Conservation (phyloP, 495 filamentous ascomycete species). For the Penicillium crystallinum region DNA sequence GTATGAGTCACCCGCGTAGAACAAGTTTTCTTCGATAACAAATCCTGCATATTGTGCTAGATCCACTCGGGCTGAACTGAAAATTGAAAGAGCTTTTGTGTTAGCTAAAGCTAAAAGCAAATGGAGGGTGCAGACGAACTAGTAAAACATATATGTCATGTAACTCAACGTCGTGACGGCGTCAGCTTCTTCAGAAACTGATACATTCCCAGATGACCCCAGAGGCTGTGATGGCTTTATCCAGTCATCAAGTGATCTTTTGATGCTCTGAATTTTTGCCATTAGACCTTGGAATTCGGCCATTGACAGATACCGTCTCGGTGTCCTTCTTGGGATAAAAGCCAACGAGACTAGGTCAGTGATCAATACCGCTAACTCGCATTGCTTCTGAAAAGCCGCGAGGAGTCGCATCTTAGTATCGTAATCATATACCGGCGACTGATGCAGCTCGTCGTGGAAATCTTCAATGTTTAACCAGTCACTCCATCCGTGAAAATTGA, state of each 20-base stretch:
- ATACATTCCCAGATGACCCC: not conserved
- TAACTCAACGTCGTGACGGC: slow-evolving; percentile 37
- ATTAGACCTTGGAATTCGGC: slow-evolving; percentile 13
- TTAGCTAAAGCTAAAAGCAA: not conserved
- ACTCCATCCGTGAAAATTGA: slow-evolving; percentile 27
- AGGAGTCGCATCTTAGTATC: slow-evolving; percentile 38
- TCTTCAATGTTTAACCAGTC: slow-evolving; percentile 36
- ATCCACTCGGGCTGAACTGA: slow-evolving; percentile 24
- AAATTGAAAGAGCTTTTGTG: no score
- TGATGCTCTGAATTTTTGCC: slow-evolving; percentile 12
- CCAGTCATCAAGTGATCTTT: slow-evolving; percentile 20
- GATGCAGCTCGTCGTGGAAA: slow-evolving; percentile 38
- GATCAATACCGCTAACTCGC: slow-evolving; percentile 40
- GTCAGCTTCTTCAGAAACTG: slow-evolving; percentile 13
- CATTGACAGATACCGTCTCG: slow-evolving; percentile 5
- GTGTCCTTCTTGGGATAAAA: slow-evolving; percentile 27
- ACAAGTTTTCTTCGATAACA: slow-evolving; percentile 20
- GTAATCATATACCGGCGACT: slow-evolving; percentile 38
- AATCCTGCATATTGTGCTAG: slow-evolving; percentile 26
- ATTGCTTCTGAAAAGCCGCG: slow-evolving; percentile 40
- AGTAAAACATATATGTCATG: slow-evolving; percentile 48
- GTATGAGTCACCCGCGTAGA: slow-evolving; percentile 14
- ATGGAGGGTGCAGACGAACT: slow-evolving; percentile 25
- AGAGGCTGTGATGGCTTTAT: slow-evolving; percentile 7
- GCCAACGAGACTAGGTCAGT: slow-evolving; percentile 41